Percentiles rank a stretch among this genome's conserved stretches.
Evolutionary conservation across 345 rosid genomes (phyloP).

Genomic region (Limnanthes douglasii): DNA sequence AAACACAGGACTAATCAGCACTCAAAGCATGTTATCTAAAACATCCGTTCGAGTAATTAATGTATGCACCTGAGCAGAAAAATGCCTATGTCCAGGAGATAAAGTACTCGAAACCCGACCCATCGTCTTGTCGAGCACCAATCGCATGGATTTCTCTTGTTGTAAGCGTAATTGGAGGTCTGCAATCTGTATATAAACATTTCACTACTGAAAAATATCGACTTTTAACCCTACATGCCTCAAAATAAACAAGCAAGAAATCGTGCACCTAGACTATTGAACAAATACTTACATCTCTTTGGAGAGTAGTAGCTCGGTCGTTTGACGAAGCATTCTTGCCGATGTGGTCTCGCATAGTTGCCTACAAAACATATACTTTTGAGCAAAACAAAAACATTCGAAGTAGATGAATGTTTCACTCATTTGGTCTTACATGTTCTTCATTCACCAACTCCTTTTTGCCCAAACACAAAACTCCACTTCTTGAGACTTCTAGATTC

Average conservation of each 20-base stretch:
- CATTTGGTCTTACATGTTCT: slow-evolving; percentile 28
- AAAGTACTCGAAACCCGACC: slow-evolving; percentile 78
- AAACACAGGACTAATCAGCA: background rate
- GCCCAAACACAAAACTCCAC: slow-evolving; percentile 12
- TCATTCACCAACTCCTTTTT: slow-evolving; percentile 17
- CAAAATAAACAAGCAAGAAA: too few relatives aligned
- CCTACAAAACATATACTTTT: background rate
- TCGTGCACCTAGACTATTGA: too few relatives aligned
- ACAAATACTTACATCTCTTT: slow-evolving; percentile 70
- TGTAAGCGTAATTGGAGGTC: slow-evolving; percentile 65
- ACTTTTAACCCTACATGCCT: too few relatives aligned
- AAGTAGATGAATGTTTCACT: too few relatives aligned
- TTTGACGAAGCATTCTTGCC: slow-evolving; percentile 15
- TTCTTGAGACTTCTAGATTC: slow-evolving; percentile 21
- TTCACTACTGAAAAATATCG: slow-evolving; percentile 1
- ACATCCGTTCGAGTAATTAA: too few relatives aligned
- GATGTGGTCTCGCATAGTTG: background rate
- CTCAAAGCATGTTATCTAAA: too few relatives aligned
- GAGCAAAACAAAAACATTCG: background rate
- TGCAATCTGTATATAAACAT: slow-evolving; percentile 42
- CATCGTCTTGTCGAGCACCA: slow-evolving; percentile 72
- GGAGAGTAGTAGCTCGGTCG: slow-evolving; percentile 57
- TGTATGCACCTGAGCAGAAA: slow-evolving; percentile 64
- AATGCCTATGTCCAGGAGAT: slow-evolving; percentile 91
- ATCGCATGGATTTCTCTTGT: slow-evolving; percentile 69